Evolutionary conservation across 2,329 filamentous ascomycete genomes (phyloP), one percentile per base, ranked within the genome.

Genomic region (Bertia moriformis): DNA sequence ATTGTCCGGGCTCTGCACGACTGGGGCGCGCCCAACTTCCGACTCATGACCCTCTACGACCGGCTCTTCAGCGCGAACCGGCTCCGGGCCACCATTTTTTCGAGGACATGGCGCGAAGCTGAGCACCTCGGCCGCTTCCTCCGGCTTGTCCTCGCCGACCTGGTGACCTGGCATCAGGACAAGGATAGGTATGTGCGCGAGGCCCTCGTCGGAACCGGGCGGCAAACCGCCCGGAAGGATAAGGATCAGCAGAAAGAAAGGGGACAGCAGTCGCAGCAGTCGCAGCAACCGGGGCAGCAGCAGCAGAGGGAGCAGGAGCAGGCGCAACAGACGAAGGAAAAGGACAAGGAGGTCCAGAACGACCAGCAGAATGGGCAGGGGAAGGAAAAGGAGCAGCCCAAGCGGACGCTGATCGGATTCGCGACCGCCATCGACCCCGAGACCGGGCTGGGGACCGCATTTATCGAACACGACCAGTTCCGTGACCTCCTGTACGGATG

Each of bases 81-180:
- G 41, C 66, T 96, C 15, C 77, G 83, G 2, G 71, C 80, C 5
- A 70, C 95, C 38, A 86, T 98, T 41, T 95, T 93, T 55, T 78
- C 83, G 37, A 93, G 83, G 54, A 93, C 88, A 0, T 80, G 89
- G 18, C 80, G 86, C 40, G 93, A 98, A 58, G 85, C 87, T 0
- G 85, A 94, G 55, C 86, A 93, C 47, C 65, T 98, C n/a, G 91
- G 87, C 12, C 83, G 84, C 18, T 96, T 98, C 57, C 61, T 98
- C 40, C 85, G 81, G 51, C 78, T 89, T 44, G 66, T 91, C 2
- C 63, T 98, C 10, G 73, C 78, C 43, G 86, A 95, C 46, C 67
- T 98, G 14, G 71, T 78, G 5, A 66, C 68, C 39, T 98, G 93
- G 91, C 91, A 96, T 57, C 71, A 73, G 18, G 80, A 86, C 53